Base-by-base conservation (phyloP, 257 asterid genomes). In the Nicotiana noctiflora region DNA sequence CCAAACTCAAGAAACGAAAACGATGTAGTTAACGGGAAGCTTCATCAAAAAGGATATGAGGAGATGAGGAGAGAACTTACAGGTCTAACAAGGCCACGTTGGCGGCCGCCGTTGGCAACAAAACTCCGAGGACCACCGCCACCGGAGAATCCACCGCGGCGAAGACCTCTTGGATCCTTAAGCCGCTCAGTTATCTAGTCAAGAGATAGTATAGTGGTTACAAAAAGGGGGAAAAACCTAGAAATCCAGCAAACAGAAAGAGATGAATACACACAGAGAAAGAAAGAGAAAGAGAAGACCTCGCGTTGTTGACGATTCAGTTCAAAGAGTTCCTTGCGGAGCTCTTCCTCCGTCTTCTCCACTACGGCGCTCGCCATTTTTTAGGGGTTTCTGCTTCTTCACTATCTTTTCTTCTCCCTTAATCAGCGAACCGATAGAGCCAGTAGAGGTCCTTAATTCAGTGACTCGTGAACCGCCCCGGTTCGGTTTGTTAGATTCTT, bases 251-350 rank as follows among this genome's bases (percentile, higher is more conserved):
- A 10, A 17, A 52, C 49, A 51, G 6, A 25, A 6, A 72, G 9
- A 18, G 8, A 27, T n/a, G 57, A 19, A 34, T n/a, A 49, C 11
- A 27, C 6, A 79, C 7, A 17, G 6, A 64, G 11, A 18, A 17
- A 77, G 3, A 25, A 1, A 56, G 40, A 40, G 55, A 83, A 51
- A 27, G 56, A 0, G 60, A 40, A 21, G 65, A 95, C 98, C 96
- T 95, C 91, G 78, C 97, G 94, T 84, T 92, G 94, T 82, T 93
- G 95, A 79, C 97, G 97, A 76, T 93, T 89, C 83, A 95, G 98
- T 77, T 95, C 97, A 25, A 88, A 93, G 90, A 95, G 92, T 87
- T 95, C 98, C 79, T 88, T 92, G 53, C 97, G 97, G 49, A 95
- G 97, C 67, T 92, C 97, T 83, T 87, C 89, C 89, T 93, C 99